Evolutionary conservation across 345 rosid genomes (phyloP), one percentile per base, ranked within the genome.

Genomic region (Aegle marmelos): DNA sequence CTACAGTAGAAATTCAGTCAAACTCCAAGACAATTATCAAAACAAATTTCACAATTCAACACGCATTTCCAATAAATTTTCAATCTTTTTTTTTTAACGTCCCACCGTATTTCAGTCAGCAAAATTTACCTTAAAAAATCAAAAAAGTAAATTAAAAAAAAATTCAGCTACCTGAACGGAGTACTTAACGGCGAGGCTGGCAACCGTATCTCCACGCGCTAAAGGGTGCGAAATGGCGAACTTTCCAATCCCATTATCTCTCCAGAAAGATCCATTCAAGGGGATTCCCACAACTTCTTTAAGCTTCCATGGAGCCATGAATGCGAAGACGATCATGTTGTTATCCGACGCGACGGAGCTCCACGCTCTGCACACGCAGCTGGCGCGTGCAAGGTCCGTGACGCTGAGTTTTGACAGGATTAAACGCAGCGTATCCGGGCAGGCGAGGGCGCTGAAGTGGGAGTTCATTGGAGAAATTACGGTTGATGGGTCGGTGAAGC

Each of bases 311-410:
- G 97, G 95, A 6, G 84, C 69, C 74, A 60, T 83, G 83, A 92
- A 93, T 28, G 92, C 89, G n/a, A 81, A 53, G 7, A 82, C 78
- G 62, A 91, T 72, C 57, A 92, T 79, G 77, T 86, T 90, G 30
- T 82, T 76, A 22, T 86, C 92, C 39, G 83, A 79, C 0, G 90
- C 92, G 25, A 92, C 89, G 17, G 84, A 74, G 70, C 83, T 85
- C 98, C 98, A 95, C 8, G 80, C 76, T 50, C 85, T 83, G 85
- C 93, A 90, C 7, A 93, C 97, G 90, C 97, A 90, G 89, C 97
- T 84, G 65, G 97, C 89, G 31, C 97, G 88, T 3, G 95, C 94
- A 39, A 95, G 79, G 86, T 93, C 98, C 5, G 85, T 53, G 76
- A 93, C 76, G 21, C 88, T 50, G 4, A 95, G 93, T 68, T 83